Evolutionary conservation across 2,329 filamentous ascomycete genomes (phyloP).

Genomic region (Pseudocercospora eumusae): DNA sequence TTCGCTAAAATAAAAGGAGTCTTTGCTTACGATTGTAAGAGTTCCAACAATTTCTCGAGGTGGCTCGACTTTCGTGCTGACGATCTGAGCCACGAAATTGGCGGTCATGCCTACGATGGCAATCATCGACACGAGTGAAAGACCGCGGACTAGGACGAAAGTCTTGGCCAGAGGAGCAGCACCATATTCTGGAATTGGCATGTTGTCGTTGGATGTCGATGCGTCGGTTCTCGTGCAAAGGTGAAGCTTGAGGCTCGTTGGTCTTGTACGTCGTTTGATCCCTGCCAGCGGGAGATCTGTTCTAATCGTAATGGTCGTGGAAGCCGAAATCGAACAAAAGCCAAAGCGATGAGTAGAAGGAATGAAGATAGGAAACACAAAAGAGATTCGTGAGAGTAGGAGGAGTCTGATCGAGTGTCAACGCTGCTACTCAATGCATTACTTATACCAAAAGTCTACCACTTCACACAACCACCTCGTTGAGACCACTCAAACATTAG

Average conservation of each 20-base stretch:
- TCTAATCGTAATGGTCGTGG: constrained; percentile 6
- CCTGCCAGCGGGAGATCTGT: constrained; percentile 34
- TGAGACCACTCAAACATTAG: constrained; percentile 18
- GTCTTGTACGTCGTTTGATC: constrained; percentile 18
- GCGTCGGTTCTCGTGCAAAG: constrained; percentile 7
- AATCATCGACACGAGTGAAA: constrained; percentile 72
- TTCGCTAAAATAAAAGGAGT: too few species aligned
- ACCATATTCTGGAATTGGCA: constrained; percentile 63
- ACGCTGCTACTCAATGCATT: not conserved
- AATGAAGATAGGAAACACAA: constrained; percentile 17
- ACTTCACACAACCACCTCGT: not conserved
- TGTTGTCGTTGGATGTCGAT: constrained; percentile 37
- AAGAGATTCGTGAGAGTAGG: constrained; percentile 23
- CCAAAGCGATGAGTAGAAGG: constrained; percentile 12
- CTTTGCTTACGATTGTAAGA: constrained; percentile 71
- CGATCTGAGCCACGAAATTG: constrained; percentile 79
- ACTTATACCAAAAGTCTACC: constrained; percentile 18
- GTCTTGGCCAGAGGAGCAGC: constrained; percentile 69
- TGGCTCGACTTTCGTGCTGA: constrained; percentile 63
- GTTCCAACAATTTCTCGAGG: constrained; percentile 76
- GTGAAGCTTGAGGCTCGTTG: constrained; percentile 17
- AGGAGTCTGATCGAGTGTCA: constrained; percentile 6
- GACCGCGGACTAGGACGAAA: constrained; percentile 71
- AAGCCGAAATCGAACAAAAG: constrained; percentile 8
- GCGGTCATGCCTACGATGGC: constrained; percentile 76